Conservation (phyloP, 148 eudicot species). For the Amaranthus hypochondriacus region DNA sequence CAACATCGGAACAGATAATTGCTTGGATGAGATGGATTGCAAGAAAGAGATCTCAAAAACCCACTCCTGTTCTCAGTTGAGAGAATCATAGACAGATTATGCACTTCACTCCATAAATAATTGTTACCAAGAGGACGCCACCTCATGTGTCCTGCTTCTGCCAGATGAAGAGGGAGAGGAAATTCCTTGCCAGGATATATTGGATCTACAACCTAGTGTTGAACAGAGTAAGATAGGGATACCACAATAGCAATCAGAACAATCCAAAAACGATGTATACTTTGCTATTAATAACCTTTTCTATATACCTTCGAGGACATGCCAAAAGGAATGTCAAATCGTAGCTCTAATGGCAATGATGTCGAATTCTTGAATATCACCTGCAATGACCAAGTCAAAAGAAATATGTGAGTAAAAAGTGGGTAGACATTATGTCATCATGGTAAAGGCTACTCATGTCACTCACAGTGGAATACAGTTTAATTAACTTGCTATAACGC, state of each 20-base stretch:
- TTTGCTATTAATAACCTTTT: not conserved
- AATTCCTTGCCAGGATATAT: slow-evolving; percentile 80
- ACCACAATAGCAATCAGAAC: not conserved
- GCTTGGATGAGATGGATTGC: slow-evolving; percentile 91
- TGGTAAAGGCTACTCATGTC: slow-evolving; percentile 2
- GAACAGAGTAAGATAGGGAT: not conserved
- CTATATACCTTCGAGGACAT: slow-evolving; percentile 80
- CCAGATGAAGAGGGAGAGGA: slow-evolving; percentile 95
- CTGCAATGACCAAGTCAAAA: slow-evolving; percentile 38
- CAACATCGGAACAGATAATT: slow-evolving; percentile 92
- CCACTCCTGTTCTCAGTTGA: slow-evolving; percentile 62
- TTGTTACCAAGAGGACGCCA: slow-evolving; percentile 92
- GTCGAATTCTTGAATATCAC: slow-evolving; percentile 79
- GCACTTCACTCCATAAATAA: slow-evolving; percentile 92
- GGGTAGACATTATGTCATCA: slow-evolving; percentile 4
- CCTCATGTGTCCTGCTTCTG: slow-evolving; percentile 81
- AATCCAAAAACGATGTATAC: not conserved
- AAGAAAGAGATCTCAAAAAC: slow-evolving; percentile 75
- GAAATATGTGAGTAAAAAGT: not conserved
- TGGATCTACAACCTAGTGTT: slow-evolving; percentile 75
- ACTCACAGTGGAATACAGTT: slow-evolving; percentile 88
- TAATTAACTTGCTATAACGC: slow-evolving; percentile 74
- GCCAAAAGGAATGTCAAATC: slow-evolving; percentile 95
- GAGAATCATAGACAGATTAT: slow-evolving; percentile 72
- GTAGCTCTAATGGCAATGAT: slow-evolving; percentile 71